phyloP scores from a whole-genome alignment of 1,284 basidiomycete genomes.

The Cryptococcus sp. region DNA sequence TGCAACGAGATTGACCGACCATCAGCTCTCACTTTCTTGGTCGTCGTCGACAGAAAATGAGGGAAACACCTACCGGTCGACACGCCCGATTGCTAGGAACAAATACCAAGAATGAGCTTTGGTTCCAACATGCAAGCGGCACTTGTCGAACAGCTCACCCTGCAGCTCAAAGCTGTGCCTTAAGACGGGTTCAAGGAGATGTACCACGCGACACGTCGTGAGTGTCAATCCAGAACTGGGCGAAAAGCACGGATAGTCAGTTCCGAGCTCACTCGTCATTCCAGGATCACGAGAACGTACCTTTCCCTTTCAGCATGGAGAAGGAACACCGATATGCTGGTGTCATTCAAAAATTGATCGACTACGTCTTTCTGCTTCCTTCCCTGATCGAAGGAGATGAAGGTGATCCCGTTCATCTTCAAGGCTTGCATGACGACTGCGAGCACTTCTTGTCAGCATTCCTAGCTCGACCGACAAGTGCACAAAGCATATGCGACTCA shows the following conservation, averaged over 20 bases:
- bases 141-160: conserved; percentile 23
- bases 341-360: conserved; percentile 42
- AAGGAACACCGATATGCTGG: conserved; percentile 48
- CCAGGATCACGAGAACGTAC: conserved; percentile 12
- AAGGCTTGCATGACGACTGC: conserved; percentile 49
- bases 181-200: conserved; percentile 52
- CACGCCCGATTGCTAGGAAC: conserved; percentile 44
- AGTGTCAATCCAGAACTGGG: conserved; percentile 49
- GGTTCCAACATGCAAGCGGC: neutral
- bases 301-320: conserved; percentile 52
- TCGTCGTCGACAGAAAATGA: neutral
- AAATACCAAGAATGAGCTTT: neutral
- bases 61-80: conserved; percentile 30
- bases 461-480: neutral
- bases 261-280: neutral
- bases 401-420: conserved; percentile 39
- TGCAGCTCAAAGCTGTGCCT: conserved; percentile 53
- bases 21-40: conserved; percentile 1
- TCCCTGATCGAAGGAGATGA: conserved; percentile 39
- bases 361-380: conserved; percentile 40
- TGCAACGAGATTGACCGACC: neutral
- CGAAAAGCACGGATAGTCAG: neutral
- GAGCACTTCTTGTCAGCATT: neutral
- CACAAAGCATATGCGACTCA: conserved; percentile 19
- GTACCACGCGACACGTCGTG: conserved; percentile 50